Evolutionary conservation across 805 yeast genomes (phyloP).

Genomic region (Saccharomycopsis sp.): DNA sequence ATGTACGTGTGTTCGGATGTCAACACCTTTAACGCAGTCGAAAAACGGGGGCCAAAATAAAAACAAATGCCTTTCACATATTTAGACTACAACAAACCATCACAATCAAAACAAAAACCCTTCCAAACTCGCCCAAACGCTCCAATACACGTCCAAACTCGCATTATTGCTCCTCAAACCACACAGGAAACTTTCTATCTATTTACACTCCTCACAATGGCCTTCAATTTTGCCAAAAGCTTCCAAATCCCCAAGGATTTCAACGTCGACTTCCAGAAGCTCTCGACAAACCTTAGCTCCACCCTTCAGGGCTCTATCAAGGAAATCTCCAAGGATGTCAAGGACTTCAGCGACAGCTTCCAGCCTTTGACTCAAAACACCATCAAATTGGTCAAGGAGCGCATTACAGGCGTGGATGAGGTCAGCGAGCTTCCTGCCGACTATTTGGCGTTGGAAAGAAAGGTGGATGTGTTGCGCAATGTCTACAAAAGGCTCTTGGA

Average conservation of each 20-base stretch:
- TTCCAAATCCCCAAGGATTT: constrained; percentile 17
- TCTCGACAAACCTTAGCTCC: constrained; percentile 13
- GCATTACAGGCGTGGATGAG: constrained; percentile 49
- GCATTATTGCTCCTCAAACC: too few species aligned
- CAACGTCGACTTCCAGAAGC: constrained; percentile 16
- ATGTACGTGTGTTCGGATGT: too few species aligned
- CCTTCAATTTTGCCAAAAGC: constrained; percentile 19
- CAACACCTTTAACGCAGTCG: too few species aligned
- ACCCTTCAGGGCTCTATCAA: constrained; percentile 19
- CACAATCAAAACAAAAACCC: too few species aligned
- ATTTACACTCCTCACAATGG: constrained; percentile 11
- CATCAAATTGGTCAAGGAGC: constrained; percentile 49
- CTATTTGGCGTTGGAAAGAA: constrained; percentile 58
- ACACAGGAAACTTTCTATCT: too few species aligned
- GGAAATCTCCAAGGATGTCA: constrained; percentile 15
- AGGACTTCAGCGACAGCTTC: constrained; percentile 15
- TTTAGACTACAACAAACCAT: too few species aligned
- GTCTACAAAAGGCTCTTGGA: constrained; percentile 47
- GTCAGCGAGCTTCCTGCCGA: constrained; percentile 71
- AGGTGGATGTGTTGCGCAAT: constrained; percentile 56
- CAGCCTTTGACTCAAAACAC: constrained; percentile 29
- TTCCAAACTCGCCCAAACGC: too few species aligned
- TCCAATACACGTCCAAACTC: too few species aligned
- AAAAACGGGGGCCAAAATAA: too few species aligned
- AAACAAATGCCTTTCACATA: too few species aligned